Evolutionary conservation across 257 asterid genomes (phyloP).

Genomic region (Nicotiana knightiana): DNA sequence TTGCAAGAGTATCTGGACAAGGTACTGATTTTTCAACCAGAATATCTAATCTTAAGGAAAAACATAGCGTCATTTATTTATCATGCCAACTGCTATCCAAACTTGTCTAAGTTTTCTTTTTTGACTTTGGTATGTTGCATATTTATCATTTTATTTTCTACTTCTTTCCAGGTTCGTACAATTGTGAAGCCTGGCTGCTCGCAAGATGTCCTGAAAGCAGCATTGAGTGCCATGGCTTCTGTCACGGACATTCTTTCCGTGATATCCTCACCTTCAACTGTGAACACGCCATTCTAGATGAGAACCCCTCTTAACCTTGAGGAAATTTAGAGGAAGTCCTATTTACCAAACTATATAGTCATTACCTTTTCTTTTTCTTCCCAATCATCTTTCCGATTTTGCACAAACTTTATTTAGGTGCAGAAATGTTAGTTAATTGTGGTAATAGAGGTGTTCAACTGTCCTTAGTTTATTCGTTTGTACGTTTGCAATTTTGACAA

Average conservation of each 20-base stretch:
- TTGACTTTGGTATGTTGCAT: background rate
- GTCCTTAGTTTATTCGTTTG: background rate
- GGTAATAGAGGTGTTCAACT: background rate
- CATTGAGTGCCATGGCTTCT: conserved; percentile 88
- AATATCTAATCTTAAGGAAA: background rate
- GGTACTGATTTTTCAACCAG: conserved; percentile 19
- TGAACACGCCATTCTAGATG: conserved; percentile 40
- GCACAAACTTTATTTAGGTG: background rate
- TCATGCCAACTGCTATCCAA: background rate
- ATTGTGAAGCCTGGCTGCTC: conserved; percentile 98
- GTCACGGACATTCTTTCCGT: conserved; percentile 73
- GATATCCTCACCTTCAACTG: conserved; percentile 35
- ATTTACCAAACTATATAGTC: background rate
- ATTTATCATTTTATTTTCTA: background rate
- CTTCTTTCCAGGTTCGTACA: conserved; percentile 59
- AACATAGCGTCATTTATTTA: background rate
- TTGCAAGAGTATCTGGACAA: conserved; percentile 64
- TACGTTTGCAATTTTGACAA: background rate
- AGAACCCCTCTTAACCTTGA: background rate
- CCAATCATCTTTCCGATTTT: background rate
- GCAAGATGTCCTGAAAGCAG: conserved; percentile 91
- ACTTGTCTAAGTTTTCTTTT: background rate
- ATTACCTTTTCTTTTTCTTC: background rate
- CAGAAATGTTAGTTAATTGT: background rate
- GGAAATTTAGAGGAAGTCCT: background rate